Conservation (phyloP, 176 grass and related monocot genomes). For the Oryza brachyantha region DNA sequence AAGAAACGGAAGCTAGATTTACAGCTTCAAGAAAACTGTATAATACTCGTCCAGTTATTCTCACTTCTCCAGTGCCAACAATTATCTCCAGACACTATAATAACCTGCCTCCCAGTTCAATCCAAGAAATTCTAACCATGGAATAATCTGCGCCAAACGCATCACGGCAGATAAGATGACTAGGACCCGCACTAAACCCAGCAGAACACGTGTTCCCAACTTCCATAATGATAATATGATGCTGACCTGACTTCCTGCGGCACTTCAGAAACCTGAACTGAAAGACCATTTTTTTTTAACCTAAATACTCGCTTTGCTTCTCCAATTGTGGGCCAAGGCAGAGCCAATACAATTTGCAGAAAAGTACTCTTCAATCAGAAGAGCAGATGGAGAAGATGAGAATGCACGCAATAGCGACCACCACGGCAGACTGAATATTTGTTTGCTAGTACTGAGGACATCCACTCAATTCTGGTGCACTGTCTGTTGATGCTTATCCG, state of each 20-base stretch:
- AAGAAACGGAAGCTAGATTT: neutral
- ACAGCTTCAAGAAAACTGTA: neutral
- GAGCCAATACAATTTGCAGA: neutral
- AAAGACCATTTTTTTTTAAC: neutral
- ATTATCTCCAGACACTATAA: neutral
- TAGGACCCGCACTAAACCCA: conserved; percentile 2
- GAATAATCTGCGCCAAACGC: neutral
- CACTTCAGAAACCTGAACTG: neutral
- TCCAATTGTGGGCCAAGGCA: conserved; percentile 11
- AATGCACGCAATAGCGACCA: conserved; percentile 1
- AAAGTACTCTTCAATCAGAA: neutral
- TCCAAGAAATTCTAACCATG: conserved; percentile 10
- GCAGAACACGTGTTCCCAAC: neutral
- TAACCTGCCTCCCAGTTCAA: neutral
- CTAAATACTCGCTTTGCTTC: conserved; percentile 13
- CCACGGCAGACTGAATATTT: neutral
- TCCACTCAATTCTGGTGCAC: conserved; percentile 8
- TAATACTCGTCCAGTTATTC: neutral
- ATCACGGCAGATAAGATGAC: neutral
- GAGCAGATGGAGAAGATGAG: neutral
- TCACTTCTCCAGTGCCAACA: neutral
- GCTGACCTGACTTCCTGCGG: neutral
- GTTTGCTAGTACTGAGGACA: neutral
- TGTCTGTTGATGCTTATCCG: conserved; percentile 7
- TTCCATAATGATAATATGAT: conserved; percentile 14